Conservation (phyloP, 305 asterid genomes). For the Nicotiana rustica region DNA sequence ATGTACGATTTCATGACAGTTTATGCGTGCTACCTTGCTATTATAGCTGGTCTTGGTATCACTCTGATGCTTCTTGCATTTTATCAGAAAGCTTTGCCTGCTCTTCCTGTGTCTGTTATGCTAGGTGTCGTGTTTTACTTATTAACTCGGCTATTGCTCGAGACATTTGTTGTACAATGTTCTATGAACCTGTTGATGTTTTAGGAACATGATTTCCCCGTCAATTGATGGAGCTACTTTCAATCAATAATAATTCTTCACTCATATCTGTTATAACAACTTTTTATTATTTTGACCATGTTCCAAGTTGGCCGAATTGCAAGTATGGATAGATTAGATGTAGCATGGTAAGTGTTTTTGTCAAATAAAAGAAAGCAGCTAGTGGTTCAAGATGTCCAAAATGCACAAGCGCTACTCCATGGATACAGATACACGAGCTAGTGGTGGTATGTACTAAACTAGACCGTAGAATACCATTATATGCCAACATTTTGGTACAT, state of each 20-base stretch:
- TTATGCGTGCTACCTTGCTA: slow-evolving; percentile 95
- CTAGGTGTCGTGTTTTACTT: slow-evolving; percentile 87
- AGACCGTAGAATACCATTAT: neutral
- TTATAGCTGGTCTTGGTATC: slow-evolving; percentile 92
- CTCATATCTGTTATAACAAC: neutral
- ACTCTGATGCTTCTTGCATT: slow-evolving; percentile 88
- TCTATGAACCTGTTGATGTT: slow-evolving; percentile 87
- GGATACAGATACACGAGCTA: neutral
- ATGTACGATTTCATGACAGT: slow-evolving; percentile 97
- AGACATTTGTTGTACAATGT: slow-evolving; percentile 85
- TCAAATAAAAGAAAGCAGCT: slow-evolving; percentile 11
- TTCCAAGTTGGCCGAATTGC: neutral
- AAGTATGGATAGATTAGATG: neutral
- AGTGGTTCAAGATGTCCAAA: neutral
- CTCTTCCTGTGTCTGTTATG: slow-evolving; percentile 86
- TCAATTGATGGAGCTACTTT: neutral
- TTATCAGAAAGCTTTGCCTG: slow-evolving; percentile 96
- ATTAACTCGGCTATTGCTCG: slow-evolving; percentile 84
- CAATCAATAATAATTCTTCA: slow-evolving; percentile 19
- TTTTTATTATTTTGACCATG: slow-evolving; percentile 16
- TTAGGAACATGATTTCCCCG: slow-evolving; percentile 44
- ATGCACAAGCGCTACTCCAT: neutral
- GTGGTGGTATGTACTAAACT: neutral
- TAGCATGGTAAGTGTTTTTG: neutral
- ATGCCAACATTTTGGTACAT: neutral